These are phyloP conservation scores for Laburnicola sp. DNA, from an alignment of 2,329 filamentous ascomycete genomes.

Conservation along the genomic window DNA sequence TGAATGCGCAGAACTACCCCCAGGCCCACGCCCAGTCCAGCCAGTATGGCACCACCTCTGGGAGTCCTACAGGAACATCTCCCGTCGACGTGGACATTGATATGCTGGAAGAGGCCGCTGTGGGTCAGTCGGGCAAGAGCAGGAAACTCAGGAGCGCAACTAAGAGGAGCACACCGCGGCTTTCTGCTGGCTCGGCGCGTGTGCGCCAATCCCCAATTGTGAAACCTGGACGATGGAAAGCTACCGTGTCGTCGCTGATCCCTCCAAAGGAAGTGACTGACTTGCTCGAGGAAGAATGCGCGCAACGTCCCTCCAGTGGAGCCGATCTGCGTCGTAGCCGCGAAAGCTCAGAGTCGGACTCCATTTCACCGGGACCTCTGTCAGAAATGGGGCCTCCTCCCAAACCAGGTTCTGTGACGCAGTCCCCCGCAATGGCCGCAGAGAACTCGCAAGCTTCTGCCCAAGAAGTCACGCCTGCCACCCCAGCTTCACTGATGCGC, in stretches of 20 bases:
- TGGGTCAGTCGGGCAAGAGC: slow-evolving; percentile 49
- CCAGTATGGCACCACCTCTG: slow-evolving; percentile 51
- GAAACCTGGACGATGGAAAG: slow-evolving; percentile 61
- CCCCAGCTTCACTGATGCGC: slow-evolving; percentile 82
- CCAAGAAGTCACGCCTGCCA: slow-evolving; percentile 56
- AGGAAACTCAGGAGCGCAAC: slow-evolving; percentile 34
- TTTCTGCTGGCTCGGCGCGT: slow-evolving; percentile 47
- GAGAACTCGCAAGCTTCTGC: slow-evolving; percentile 31
- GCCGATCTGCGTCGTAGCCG: slow-evolving; percentile 32
- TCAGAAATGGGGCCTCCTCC: slow-evolving; percentile 64
- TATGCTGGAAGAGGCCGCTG: slow-evolving; percentile 45
- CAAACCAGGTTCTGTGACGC: slow-evolving; percentile 63
- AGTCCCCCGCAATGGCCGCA: slow-evolving; percentile 68
- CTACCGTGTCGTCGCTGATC: slow-evolving; percentile 49
- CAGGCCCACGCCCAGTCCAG: slow-evolving; percentile 31
- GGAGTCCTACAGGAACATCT: slow-evolving; percentile 54
- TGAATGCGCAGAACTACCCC: slow-evolving; percentile 67
- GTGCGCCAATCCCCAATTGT: slow-evolving; percentile 73
- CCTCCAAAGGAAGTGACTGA: slow-evolving; percentile 51
- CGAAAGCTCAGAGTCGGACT: slow-evolving; percentile 51
- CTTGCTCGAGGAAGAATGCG: slow-evolving; percentile 44
- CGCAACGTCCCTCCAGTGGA: slow-evolving; percentile 24
- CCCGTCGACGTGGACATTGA: slow-evolving; percentile 53
- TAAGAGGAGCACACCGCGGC: slow-evolving; percentile 59
- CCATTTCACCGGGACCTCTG: slow-evolving; percentile 55